Percentiles rank a stretch among this genome's conserved stretches.
Conservation (phyloP, 805 yeast genomes). For the Candida chilensis region DNA sequence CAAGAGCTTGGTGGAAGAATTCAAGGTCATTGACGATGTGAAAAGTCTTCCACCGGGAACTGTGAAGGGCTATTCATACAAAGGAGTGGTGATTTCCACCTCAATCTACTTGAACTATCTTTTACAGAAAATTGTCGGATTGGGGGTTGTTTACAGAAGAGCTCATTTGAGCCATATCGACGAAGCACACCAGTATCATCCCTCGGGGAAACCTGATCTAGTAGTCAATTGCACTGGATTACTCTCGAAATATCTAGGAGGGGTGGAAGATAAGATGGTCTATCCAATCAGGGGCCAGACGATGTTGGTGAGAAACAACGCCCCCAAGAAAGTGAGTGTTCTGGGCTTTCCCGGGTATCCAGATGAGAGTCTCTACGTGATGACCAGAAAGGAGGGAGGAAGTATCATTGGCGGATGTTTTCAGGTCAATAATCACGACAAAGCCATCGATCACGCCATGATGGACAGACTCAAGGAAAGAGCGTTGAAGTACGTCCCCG, state of each 20-base stretch:
- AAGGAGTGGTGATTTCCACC: slow-evolving; percentile 23
- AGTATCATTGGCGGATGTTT: slow-evolving; percentile 28
- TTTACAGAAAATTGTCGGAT: slow-evolving; percentile 11
- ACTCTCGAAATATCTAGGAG: slow-evolving; percentile 13
- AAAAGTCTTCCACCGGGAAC: slow-evolving; percentile 15
- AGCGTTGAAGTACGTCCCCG: slow-evolving; percentile 22
- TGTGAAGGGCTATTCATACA: slow-evolving; percentile 15
- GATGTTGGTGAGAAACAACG: slow-evolving; percentile 20
- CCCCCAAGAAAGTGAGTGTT: slow-evolving; percentile 11
- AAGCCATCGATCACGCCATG: slow-evolving; percentile 14
- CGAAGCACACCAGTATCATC: slow-evolving; percentile 14
- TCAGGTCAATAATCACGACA: slow-evolving; percentile 6
- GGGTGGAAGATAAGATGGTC: slow-evolving; percentile 13
- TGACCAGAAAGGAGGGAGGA: slow-evolving; percentile 32
- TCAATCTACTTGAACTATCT: slow-evolving; percentile 24
- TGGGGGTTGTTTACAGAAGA: slow-evolving; percentile 16
- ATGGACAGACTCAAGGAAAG: slow-evolving; percentile 19
- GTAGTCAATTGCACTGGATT: slow-evolving; percentile 26
- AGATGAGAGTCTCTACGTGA: slow-evolving; percentile 21
- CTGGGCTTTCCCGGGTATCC: slow-evolving; percentile 13
- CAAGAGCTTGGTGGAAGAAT: slow-evolving; percentile 13
- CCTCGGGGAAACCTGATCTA: slow-evolving; percentile 10
- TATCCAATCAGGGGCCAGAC: slow-evolving; percentile 27
- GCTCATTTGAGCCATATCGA: slow-evolving; percentile 12
- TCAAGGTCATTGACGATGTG: slow-evolving; percentile 6